Conservation (phyloP, 2,329 filamentous ascomycete genomes). For the Hypomyces rosellus region DNA sequence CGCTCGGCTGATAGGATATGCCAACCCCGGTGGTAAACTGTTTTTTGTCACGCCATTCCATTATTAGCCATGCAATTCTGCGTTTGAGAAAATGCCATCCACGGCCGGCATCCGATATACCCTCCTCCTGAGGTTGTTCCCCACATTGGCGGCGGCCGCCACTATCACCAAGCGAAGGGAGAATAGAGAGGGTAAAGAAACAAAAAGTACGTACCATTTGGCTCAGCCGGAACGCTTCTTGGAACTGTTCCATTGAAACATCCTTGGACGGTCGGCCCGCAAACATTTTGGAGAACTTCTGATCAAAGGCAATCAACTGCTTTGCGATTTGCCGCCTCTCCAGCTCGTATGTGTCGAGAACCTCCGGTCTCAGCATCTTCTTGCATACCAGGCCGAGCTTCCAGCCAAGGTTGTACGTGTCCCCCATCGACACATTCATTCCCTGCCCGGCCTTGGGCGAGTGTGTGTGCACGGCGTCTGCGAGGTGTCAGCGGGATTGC, state of each 20-base stretch:
- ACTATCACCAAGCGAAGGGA: neutral
- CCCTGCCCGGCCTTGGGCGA: constrained; percentile 61
- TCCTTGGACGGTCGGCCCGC: constrained; percentile 52
- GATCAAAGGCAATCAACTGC: constrained; percentile 60
- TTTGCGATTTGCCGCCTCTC: constrained; percentile 55
- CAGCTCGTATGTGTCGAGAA: constrained; percentile 44
- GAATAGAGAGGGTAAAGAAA: neutral
- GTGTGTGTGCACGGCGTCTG: constrained; percentile 49
- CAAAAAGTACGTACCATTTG: constrained; percentile 24
- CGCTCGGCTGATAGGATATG: constrained; percentile 9
- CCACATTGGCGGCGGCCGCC: no score
- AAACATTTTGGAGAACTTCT: constrained; percentile 51
- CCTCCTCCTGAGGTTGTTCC: neutral
- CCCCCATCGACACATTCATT: constrained; percentile 68
- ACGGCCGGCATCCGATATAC: neutral
- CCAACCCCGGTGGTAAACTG: constrained; percentile 15
- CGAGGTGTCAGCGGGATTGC: constrained; percentile 11
- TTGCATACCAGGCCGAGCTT: constrained; percentile 44
- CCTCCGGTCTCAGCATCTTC: constrained; percentile 32
- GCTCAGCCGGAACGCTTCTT: constrained; percentile 52
- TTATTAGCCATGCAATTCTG: constrained; percentile 29
- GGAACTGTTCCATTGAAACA: constrained; percentile 55
- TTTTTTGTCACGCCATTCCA: constrained; percentile 22
- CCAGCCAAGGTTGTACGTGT: constrained; percentile 50
- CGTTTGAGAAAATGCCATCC: constrained; percentile 26